Conservation (phyloP, 2,329 filamentous ascomycete genomes). For the Iodosphaeria phyllophila region DNA sequence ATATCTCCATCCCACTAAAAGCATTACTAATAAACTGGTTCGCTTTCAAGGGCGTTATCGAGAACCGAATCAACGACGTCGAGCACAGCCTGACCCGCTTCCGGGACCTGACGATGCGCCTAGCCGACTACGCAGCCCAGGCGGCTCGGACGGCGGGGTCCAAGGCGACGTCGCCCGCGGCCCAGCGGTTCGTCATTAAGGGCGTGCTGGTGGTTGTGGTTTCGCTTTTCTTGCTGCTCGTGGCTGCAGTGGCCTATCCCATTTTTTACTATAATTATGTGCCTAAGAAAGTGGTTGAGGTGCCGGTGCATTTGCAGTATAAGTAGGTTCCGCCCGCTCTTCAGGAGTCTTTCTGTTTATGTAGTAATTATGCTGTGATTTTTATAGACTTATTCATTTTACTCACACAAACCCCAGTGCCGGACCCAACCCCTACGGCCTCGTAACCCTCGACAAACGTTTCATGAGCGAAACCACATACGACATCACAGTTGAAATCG, state of each 20-base stretch:
- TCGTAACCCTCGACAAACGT: slow-evolving; percentile 26
- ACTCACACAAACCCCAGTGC: slow-evolving; percentile 14
- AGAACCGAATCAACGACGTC: too few relatives aligned
- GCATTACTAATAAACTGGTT: too few relatives aligned
- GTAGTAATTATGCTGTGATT: too few relatives aligned
- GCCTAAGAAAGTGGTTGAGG: slow-evolving; percentile 31
- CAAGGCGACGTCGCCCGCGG: slow-evolving; percentile 30
- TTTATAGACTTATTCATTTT: slow-evolving; percentile 1
- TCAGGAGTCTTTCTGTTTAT: not conserved
- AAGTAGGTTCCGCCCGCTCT: slow-evolving; percentile 20
- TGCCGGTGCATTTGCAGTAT: slow-evolving; percentile 38
- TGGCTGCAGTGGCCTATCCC: slow-evolving; percentile 29
- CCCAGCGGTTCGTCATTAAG: slow-evolving; percentile 29
- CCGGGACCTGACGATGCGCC: too few relatives aligned
- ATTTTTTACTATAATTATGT: slow-evolving; percentile 38
- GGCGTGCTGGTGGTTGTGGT: slow-evolving; percentile 23
- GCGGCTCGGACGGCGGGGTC: too few relatives aligned
- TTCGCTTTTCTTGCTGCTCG: slow-evolving; percentile 23
- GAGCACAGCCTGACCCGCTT: too few relatives aligned
- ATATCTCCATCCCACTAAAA: too few relatives aligned
- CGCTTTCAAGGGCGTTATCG: too few relatives aligned
- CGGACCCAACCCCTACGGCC: slow-evolving; percentile 31
- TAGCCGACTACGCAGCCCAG: too few relatives aligned
- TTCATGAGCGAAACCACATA: slow-evolving; percentile 62
- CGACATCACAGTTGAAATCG: slow-evolving; percentile 59